Base-by-base conservation (phyloP, 768 basidiomycete species). In the Peribolospora baueri region DNA sequence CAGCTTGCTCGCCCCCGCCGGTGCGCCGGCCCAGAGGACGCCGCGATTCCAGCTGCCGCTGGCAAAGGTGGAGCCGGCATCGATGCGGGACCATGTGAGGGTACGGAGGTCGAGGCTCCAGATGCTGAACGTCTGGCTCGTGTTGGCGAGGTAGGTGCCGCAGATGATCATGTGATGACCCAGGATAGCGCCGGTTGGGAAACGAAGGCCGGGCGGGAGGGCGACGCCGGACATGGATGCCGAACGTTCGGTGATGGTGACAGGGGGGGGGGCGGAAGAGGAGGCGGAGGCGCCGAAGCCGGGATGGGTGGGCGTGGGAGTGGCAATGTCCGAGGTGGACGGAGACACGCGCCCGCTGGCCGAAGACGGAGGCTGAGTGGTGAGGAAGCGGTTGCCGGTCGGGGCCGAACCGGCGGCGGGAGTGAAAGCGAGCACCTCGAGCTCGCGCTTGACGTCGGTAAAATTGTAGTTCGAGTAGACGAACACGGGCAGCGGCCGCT, bases 1-100 rank as follows among this genome's bases (percentile, higher is more conserved):
- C 25, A 25, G 25, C 5, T 80, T 71, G 25, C 25, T 25, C 25
- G 25, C 25, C 25, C 25, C 25, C 25, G 25, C 25, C 25, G 25
- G 25, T 1, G 25, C 25, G 25, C 25, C 25, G 25, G 25, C 25
- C 84, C 84, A 91, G 11, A 88, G 70, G 54, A 85, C 83, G 36
- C 84, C 82, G 36, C 87, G 78, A 68, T 91, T 93, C 91, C 91
- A 97, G 7, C 86, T 91, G 10, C 93, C 91, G 46, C 76, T 75
- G 52, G 79, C 74, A 25, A 97, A 76, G 0, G 83, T 80, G 61
- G 80, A 81, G 10, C 86, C 87, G 0, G 85, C 80, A 64, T 90
- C 87, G 41, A 90, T 81, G 45, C 84, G 79, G 46, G 81, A 76
- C 86, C 88, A 87, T 39, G 75, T 75, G 78, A 86, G 82, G 56